Base-by-base conservation (phyloP, 2,329 filamentous ascomycete genomes). In the Fusarium guadeloupense region DNA sequence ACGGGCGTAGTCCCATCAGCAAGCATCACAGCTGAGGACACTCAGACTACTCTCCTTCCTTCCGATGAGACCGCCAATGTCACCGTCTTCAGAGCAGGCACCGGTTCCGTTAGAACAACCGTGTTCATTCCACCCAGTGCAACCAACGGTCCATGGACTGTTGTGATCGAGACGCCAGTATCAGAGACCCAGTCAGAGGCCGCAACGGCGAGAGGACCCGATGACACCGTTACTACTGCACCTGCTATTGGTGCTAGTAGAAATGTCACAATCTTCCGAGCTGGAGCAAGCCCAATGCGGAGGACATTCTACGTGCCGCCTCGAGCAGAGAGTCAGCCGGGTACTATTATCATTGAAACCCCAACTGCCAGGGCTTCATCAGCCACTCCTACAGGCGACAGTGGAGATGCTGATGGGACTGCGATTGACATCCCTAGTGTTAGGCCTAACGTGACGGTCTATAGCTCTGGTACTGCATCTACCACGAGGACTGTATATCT, bases 1-100 rank as follows among this genome's bases (percentile, higher is more conserved):
- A 35, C 54, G 7, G 23, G 7, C 1, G 44, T 6, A 19, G 17
- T 4, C 0, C 33, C 53, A 1, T 20, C 38, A 7, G 9, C 25
- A 2, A 19, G 2, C 0, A 17, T 25, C 1, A 35, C 55, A 14
- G 10, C 12, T 5, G 39, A 49, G 1, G 40, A 9, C 1, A 28
- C n/a, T 4, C 30, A 42, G 4, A 23, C 28, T 1, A 58, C 37
- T 6, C 14, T 17, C 0, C 23, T 21, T 4, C 16, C 59, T 4
- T 10, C 17, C 2, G 17, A 10, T 4, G 35, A 16, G n/a, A 10
- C 21, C 0, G 26, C 39, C 17, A 62, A 56, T 1, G 28, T 63
- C 6, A 62, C 59, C 1, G 57, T 62, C n/a, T 62, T 63, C 9
- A 62, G 54, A 12, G 6, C 28, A 4, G 59, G 59, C 0, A 12